A percentile compares a stretch with the other conserved stretches of the same genome.
These are phyloP conservation scores for Fusarium pseudonygamai DNA, from an alignment of 2,329 filamentous ascomycete genomes.

Conservation along the genomic window DNA sequence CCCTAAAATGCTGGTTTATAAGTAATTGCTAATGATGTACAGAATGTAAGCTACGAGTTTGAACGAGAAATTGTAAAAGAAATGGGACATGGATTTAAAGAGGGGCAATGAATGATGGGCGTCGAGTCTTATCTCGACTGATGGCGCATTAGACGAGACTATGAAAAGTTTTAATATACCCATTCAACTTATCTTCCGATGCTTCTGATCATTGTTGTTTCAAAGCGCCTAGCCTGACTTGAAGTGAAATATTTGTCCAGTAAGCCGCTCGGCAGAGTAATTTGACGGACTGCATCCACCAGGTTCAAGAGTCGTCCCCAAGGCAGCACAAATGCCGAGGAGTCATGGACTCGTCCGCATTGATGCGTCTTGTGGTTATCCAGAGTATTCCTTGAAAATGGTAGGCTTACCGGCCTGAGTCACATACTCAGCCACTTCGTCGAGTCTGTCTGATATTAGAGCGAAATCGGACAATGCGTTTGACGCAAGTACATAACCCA, in stretches of 20 bases:
- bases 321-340: not conserved
- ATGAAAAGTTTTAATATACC: slow-evolving; percentile 45
- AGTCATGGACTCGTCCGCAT: not conserved
- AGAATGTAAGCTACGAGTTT: slow-evolving; percentile 39
- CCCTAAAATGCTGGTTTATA: not conserved
- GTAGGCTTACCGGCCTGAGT: not conserved
- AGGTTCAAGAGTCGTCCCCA: too few relatives aligned
- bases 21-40: slow-evolving; percentile 12
- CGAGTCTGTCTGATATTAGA: not conserved
- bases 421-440: not conserved
- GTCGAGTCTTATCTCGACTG: slow-evolving; percentile 18
- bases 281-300: too few relatives aligned
- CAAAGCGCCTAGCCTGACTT: not conserved
- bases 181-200: slow-evolving; percentile 16
- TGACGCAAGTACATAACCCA: not conserved
- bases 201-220: not conserved
- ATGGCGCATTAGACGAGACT: slow-evolving; percentile 36
- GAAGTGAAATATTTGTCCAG: not conserved
- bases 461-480: not conserved
- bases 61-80: not conserved
- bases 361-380: not conserved
- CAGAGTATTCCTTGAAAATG: not conserved
- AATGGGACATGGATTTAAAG: slow-evolving; percentile 4
- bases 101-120: slow-evolving; percentile 1
- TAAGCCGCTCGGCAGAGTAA: too few relatives aligned